These are phyloP conservation scores for Tolypocladium ovalisporum DNA, from an alignment of 2,329 filamentous ascomycete species.

Conservation along the genomic window DNA sequence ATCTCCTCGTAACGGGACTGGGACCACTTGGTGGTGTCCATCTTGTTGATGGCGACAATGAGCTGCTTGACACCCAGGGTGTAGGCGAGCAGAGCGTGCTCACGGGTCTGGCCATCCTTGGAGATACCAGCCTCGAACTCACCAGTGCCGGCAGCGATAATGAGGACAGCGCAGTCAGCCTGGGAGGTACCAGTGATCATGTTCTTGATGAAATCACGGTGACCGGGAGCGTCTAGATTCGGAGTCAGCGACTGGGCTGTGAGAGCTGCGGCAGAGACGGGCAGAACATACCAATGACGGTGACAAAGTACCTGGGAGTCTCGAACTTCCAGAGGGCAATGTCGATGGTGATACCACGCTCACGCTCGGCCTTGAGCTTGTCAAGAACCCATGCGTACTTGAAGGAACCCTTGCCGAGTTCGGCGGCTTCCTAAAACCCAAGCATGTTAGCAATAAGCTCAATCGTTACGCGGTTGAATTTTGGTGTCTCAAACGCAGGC, in stretches of 20 bases:
- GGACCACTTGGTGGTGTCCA: slow-evolving; percentile 99
- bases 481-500: neutral
- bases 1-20: slow-evolving; percentile 96
- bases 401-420: slow-evolving; percentile 99
- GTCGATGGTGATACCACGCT: slow-evolving; percentile 99
- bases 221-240: slow-evolving; percentile 76
- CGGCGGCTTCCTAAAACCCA: slow-evolving; percentile 74
- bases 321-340: slow-evolving; percentile 99
- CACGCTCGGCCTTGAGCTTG: slow-evolving; percentile 99
- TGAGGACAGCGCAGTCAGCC: slow-evolving; percentile 99
- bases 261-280: neutral
- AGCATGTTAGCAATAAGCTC: slow-evolving; percentile 5
- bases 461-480: neutral
- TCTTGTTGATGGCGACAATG: slow-evolving; percentile 99
- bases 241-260: slow-evolving; percentile 3
- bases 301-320: slow-evolving; percentile 95
- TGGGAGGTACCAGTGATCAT: slow-evolving; percentile 99
- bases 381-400: slow-evolving; percentile 99
- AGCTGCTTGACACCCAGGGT: slow-evolving; percentile 99
- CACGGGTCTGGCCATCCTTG: slow-evolving; percentile 99
- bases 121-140: slow-evolving; percentile 99
- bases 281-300: slow-evolving; percentile 73
- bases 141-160: slow-evolving; percentile 99
- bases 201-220: slow-evolving; percentile 99
- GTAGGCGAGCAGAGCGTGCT: slow-evolving; percentile 99